Base-by-base conservation (phyloP, 139 green algal genomes). In the Closterium sp. region DNA sequence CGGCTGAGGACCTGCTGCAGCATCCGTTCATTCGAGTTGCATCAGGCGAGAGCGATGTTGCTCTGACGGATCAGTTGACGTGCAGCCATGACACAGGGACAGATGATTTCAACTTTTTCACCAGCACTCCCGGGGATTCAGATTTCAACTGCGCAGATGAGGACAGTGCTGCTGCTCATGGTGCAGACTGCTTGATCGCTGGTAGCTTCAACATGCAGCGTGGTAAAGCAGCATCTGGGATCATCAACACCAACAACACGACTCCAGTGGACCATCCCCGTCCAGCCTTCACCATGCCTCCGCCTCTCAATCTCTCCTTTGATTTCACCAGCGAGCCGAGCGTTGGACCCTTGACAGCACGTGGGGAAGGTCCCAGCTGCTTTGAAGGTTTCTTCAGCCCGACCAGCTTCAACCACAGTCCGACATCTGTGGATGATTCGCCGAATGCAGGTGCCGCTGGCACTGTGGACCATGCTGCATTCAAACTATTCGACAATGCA, bases 1-100 rank as follows among this genome's bases (percentile, higher is more conserved):
- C 87, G 0, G 92, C 92, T 17, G 45, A 93, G 30, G 30, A 90
- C 21, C 92, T 94, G n/a, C 84, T 94, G 28, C 28, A 22, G 24
- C 92, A 94, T 32, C 73, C 89, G 21, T 94, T 94, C 29, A 30
- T 94, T 24, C 62, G 19, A 22, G 62, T 79, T 5, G 62, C 62
- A 6, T 79, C 62, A 79, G 62, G 38, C 38, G 38, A 50, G 38
- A 50, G 3, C 13, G 38, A 50, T 9, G 38, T 50, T 7, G 38
- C 4, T 50, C 38, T 50, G 38, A 50, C 38, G 38, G 38, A 50
- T 50, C 38, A 50, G 3, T 50, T 50, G 7, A 50, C 38, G 38
- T 50, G 4, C 7, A 6, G 38, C 38, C 4, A 6, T 45, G 38
- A 50, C 38, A 50, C 38, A 50, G 38, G 0, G 38, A 17, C 38